Conservation (phyloP, 2,329 filamentous ascomycete species). For the Fusarium solani-melongenae region DNA sequence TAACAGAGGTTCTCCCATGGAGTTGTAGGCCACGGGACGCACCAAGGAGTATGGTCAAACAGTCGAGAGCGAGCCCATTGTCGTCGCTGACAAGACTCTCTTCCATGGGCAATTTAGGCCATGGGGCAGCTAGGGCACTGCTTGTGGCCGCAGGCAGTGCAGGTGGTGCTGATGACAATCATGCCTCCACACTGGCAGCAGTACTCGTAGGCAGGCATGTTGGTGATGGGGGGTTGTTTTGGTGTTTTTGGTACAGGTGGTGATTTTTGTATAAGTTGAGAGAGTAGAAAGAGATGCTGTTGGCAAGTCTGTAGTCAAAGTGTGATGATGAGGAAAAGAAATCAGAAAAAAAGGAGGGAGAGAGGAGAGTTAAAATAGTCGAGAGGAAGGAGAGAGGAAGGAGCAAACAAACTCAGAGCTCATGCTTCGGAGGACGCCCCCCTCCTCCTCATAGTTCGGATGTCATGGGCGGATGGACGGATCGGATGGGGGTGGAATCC, state of each 20-base stretch:
- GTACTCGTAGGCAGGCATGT: constrained; percentile 61
- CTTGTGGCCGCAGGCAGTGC: constrained; percentile 61
- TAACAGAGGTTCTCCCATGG: background rate
- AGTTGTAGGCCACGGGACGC: background rate
- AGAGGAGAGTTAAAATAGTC: constrained; percentile 39
- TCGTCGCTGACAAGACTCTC: constrained; percentile 13
- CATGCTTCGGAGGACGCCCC: background rate
- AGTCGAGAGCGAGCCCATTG: background rate
- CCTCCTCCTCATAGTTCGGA: constrained; percentile 14
- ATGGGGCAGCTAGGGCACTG: constrained; percentile 60
- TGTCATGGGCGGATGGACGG: constrained; percentile 22
- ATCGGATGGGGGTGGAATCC: constrained; percentile 10
- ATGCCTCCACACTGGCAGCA: constrained; percentile 67
- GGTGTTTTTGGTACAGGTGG: constrained; percentile 5
- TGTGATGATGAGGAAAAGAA: background rate
- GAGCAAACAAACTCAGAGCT: constrained; percentile 1
- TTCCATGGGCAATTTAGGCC: constrained; percentile 43
- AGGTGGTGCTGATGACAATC: constrained; percentile 67
- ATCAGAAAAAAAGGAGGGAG: constrained; percentile 13
- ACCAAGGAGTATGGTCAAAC: background rate
- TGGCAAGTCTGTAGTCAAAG: background rate
- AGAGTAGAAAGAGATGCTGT: background rate
- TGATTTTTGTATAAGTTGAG: background rate
- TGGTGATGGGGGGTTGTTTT: constrained; percentile 30
- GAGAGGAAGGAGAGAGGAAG: constrained; percentile 1